Conservation (phyloP, 2,329 filamentous ascomycete genomes). For the Ascochyta lentis region DNA sequence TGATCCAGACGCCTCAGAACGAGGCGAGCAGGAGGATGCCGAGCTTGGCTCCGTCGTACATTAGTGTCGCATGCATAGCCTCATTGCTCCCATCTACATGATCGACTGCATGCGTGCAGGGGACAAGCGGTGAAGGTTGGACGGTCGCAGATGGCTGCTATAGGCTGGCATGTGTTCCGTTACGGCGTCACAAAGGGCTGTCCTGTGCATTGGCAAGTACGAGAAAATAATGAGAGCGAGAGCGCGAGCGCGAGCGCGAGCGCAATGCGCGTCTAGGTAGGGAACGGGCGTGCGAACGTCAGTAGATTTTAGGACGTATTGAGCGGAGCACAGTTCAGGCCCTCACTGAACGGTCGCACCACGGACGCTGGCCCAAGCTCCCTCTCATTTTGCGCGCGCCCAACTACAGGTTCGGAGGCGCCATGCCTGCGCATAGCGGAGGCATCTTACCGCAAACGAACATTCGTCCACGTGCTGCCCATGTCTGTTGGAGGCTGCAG, state of each 20-base stretch:
- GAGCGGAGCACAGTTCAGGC: constrained; percentile 7
- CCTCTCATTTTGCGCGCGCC: constrained; percentile 26
- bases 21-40: constrained; percentile 15
- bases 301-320: not conserved
- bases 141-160: not conserved
- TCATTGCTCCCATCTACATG: constrained; percentile 6
- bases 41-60: not conserved
- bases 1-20: constrained; percentile 8
- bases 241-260: too few relatives aligned
- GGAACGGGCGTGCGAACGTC: constrained; percentile 4
- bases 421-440: constrained; percentile 22
- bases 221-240: not conserved
- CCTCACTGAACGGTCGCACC: constrained; percentile 23
- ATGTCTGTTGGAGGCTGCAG: constrained; percentile 19
- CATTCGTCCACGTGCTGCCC: constrained; percentile 26
- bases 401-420: constrained; percentile 18
- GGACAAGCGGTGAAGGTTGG: constrained; percentile 11
- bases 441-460: constrained; percentile 12
- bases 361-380: constrained; percentile 24
- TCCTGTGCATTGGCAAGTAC: constrained; percentile 20
- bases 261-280: not conserved
- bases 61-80: constrained; percentile 1
- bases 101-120: constrained; percentile 11
- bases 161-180: constrained; percentile 4
- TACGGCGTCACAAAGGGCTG: not conserved